A percentile compares a stretch with the other conserved stretches of the same genome.
Evolutionary conservation across 805 yeast species (phyloP).

Genomic region (Isabelozyma rhagii): DNA sequence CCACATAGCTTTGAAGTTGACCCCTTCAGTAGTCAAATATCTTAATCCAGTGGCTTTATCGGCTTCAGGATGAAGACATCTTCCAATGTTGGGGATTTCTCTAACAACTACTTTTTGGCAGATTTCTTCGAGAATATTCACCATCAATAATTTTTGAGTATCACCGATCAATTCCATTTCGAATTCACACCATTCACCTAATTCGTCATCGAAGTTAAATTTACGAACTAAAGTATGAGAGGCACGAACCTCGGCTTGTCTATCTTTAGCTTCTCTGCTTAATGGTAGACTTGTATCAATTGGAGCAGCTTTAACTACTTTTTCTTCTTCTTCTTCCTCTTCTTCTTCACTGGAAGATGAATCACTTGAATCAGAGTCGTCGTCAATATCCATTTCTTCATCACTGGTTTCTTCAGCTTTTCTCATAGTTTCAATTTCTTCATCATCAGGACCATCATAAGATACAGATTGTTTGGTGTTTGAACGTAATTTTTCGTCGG

Average conservation of each 20-base stretch:
- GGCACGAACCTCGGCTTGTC: slow-evolving; percentile 79
- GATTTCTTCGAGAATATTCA: slow-evolving; percentile 88
- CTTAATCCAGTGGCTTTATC: slow-evolving; percentile 59
- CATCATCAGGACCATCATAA: slow-evolving; percentile 94
- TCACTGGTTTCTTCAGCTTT: slow-evolving; percentile 76
- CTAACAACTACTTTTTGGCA: slow-evolving; percentile 90
- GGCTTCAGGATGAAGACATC: slow-evolving; percentile 77
- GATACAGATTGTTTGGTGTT: slow-evolving; percentile 85
- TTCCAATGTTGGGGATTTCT: slow-evolving; percentile 85
- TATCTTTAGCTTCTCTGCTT: slow-evolving; percentile 67
- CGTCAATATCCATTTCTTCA: slow-evolving; percentile 50
- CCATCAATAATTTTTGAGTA: slow-evolving; percentile 93
- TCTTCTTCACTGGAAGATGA: slow-evolving; percentile 20
- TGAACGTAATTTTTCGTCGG: slow-evolving; percentile 55
- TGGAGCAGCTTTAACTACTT: slow-evolving; percentile 4
- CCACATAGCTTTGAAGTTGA: slow-evolving; percentile 97
- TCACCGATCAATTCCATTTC: slow-evolving; percentile 78
- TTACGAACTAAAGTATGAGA: slow-evolving; percentile 69
- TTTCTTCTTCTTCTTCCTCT: slow-evolving; percentile 28
- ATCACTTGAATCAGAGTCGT: slow-evolving; percentile 32
- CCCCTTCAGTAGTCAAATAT: slow-evolving; percentile 92
- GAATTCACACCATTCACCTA: slow-evolving; percentile 93
- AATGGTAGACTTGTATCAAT: slow-evolving; percentile 20
- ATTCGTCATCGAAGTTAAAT: slow-evolving; percentile 85
- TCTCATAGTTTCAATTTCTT: slow-evolving; percentile 86